phyloP scores from a whole-genome alignment of 768 basidiomycete genomes.

The Brasilioporus rufonigricans region DNA sequence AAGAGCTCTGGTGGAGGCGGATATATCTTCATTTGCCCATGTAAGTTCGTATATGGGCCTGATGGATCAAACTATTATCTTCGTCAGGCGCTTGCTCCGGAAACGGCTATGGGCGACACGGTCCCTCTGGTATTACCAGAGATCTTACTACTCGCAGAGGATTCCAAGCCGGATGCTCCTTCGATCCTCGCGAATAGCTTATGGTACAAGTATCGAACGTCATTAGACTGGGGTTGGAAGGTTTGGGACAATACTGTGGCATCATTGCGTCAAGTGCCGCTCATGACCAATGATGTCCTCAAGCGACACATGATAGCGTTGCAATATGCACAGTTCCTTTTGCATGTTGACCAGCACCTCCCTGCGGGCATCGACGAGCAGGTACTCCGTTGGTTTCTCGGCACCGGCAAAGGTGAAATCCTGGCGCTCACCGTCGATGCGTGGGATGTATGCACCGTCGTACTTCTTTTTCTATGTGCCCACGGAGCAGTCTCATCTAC shows the following conservation, averaged over 20 bases:
- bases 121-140: conserved; percentile 51
- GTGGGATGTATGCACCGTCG: conserved; percentile 64
- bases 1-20: conserved; percentile 52
- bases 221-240: conserved; percentile 74
- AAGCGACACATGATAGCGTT: conserved; percentile 53
- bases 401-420: conserved; percentile 64
- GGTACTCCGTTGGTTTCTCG: conserved; percentile 70
- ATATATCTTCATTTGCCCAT: conserved; percentile 59
- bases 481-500: conserved; percentile 70
- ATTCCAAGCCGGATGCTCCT: conserved; percentile 58
- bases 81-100: conserved; percentile 41
- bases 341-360: conserved; percentile 75
- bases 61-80: neutral
- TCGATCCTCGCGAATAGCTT: conserved; percentile 70
- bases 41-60: conserved; percentile 36
- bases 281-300: conserved; percentile 47
- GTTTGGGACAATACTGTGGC: conserved; percentile 83
- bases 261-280: conserved; percentile 66
- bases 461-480: conserved; percentile 62
- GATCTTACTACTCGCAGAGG: conserved; percentile 62
- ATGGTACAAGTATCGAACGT: conserved; percentile 80
- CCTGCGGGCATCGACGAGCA: conserved; percentile 68
- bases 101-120: conserved; percentile 29
- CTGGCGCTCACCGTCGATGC: conserved; percentile 54
- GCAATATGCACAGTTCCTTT: conserved; percentile 68